phyloP scores from a whole-genome alignment of 1,139 yeast genomes.

The Nadsonia commutata region DNA sequence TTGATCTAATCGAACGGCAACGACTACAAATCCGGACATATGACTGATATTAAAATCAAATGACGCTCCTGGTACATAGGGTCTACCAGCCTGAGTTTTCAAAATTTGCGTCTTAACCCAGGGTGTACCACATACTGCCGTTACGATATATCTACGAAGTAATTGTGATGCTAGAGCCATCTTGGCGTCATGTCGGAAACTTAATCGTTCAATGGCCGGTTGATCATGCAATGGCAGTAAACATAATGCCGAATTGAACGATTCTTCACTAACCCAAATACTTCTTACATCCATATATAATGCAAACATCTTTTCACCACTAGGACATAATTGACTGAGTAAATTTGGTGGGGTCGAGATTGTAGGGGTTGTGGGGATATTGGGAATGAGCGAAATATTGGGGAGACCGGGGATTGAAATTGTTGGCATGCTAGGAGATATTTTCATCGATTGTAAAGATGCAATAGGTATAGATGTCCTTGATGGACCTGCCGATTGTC shows the following conservation, averaged over 20 bases:
- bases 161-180: conserved; percentile 21
- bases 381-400: no score
- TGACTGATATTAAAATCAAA: conserved; percentile 39
- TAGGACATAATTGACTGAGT: no score
- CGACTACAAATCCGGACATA: conserved; percentile 35
- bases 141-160: conserved; percentile 19
- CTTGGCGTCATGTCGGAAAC: conserved; percentile 15
- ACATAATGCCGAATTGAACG: conserved; percentile 26
- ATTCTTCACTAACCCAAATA: conserved; percentile 3
- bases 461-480: no score
- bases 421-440: no score
- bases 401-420: no score
- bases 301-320: conserved; percentile 5
- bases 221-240: conserved; percentile 27
- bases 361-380: no score
- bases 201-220: conserved; percentile 22
- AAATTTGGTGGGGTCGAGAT: no score
- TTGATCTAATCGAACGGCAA: conserved; percentile 25
- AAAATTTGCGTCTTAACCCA: conserved; percentile 13
- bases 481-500: no score
- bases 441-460: no score
- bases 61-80: conserved; percentile 18
- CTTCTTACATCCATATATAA: conserved; percentile 1
- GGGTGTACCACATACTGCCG: conserved; percentile 8
- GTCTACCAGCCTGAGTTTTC: conserved; percentile 28